Percentiles rank a stretch among this genome's conserved stretches.
These are phyloP conservation scores for Berberis vulgaris DNA, from an alignment of 164 flowering plant genomes.

Conservation along the genomic window DNA sequence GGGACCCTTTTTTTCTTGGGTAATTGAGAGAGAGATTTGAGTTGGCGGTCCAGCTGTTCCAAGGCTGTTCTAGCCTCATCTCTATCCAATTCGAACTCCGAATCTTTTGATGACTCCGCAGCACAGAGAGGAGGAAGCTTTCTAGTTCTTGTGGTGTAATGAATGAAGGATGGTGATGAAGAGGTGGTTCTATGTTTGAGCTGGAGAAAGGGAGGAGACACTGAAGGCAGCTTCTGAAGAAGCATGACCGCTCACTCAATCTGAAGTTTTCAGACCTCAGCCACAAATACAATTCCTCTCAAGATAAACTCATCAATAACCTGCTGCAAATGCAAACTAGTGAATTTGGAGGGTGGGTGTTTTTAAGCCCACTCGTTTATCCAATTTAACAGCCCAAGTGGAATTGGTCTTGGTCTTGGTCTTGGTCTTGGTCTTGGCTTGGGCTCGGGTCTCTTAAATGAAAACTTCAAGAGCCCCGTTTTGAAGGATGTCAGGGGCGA, in stretches of 20 bases:
- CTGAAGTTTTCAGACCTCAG: too few species aligned
- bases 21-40: slow-evolving; percentile 36
- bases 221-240: slow-evolving; percentile 9
- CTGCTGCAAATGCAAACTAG: too few species aligned
- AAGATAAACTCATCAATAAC: too few species aligned
- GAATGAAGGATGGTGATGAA: not conserved
- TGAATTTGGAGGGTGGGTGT: too few species aligned
- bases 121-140: slow-evolving; percentile 17
- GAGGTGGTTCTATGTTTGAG: not conserved
- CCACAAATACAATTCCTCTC: too few species aligned
- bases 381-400: too few species aligned
- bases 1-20: slow-evolving; percentile 21
- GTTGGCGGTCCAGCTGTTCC: slow-evolving; percentile 52
- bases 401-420: too few species aligned
- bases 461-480: too few species aligned
- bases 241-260: slow-evolving; percentile 13
- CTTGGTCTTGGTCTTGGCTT: too few species aligned
- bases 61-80: slow-evolving; percentile 66
- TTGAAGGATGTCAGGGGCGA: too few species aligned
- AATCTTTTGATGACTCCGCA: slow-evolving; percentile 28
- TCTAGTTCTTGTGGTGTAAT: not conserved
- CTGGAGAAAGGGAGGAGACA: not conserved
- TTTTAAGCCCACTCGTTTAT: too few species aligned
- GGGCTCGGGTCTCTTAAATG: too few species aligned
- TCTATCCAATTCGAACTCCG: slow-evolving; percentile 50